These are phyloP conservation scores for Penicillium nucicola DNA, from an alignment of 495 filamentous ascomycete species.

Conservation along the genomic window DNA sequence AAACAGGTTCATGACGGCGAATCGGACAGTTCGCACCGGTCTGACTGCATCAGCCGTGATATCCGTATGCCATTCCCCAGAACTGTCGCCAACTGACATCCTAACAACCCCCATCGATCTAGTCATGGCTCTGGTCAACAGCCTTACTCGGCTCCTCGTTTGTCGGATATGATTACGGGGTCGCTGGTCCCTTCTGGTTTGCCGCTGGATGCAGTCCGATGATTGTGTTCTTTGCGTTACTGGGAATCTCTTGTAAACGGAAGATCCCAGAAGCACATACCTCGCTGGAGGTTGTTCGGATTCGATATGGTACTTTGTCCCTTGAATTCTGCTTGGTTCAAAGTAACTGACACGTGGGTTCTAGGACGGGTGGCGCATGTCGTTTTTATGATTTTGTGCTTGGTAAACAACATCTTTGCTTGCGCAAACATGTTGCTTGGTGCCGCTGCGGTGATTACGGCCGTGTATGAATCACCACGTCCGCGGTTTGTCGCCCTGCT, in stretches of 20 bases:
- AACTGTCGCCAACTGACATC: neutral
- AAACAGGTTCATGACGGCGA: constrained; percentile 40
- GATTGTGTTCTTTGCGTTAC: constrained; percentile 45
- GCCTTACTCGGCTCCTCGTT: constrained; percentile 30
- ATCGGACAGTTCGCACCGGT: constrained; percentile 36
- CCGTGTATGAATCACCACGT: constrained; percentile 21
- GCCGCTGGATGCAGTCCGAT: constrained; percentile 42
- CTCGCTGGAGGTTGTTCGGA: constrained; percentile 38
- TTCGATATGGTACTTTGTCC: constrained; percentile 32
- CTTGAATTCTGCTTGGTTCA: too few species aligned
- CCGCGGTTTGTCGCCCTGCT: neutral
- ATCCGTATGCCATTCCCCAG: constrained; percentile 21
- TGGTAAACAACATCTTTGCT: constrained; percentile 44
- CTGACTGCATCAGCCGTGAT: constrained; percentile 39
- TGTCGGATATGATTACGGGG: constrained; percentile 33
- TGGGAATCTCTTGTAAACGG: constrained; percentile 46
- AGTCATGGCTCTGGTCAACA: constrained; percentile 38
- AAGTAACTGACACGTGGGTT: too few species aligned
- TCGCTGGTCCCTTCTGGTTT: constrained; percentile 42
- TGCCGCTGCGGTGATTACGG: constrained; percentile 34
- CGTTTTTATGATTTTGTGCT: constrained; percentile 41
- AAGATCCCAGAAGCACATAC: constrained; percentile 46
- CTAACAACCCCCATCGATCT: neutral
- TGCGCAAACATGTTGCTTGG: constrained; percentile 45
- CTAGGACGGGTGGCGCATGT: constrained; percentile 33